Conservation (phyloP, 2,329 filamentous ascomycete genomes). For the Ascomycota sp. region DNA sequence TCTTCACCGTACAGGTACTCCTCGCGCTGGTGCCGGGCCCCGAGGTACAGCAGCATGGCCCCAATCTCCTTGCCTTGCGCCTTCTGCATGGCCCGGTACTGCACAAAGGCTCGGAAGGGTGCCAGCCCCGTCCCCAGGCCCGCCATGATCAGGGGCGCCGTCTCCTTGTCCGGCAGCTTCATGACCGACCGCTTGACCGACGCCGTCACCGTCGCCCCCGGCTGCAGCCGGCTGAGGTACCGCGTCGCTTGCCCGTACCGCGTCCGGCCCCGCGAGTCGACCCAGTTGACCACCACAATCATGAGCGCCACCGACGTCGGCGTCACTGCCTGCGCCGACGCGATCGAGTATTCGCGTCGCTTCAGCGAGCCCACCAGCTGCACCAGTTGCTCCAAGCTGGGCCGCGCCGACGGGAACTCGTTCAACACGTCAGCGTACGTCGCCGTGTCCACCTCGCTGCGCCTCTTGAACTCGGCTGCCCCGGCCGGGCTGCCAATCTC, state of each 20-base stretch:
- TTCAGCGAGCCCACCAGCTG: conserved; percentile 81
- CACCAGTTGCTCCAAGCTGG: conserved; percentile 67
- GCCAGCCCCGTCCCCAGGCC: conserved; percentile 94
- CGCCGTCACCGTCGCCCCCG: conserved; percentile 63
- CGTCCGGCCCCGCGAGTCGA: conserved; percentile 65
- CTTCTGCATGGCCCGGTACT: conserved; percentile 95
- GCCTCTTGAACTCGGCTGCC: conserved; percentile 74
- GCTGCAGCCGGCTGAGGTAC: conserved; percentile 56
- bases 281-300: conserved; percentile 94
- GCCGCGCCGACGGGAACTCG: conserved; percentile 76
- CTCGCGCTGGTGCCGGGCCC: conserved; percentile 87
- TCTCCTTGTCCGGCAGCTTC: conserved; percentile 79
- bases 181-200: conserved; percentile 96
- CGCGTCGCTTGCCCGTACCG: conserved; percentile 84
- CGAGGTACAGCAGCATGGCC: conserved; percentile 83
- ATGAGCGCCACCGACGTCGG: conserved; percentile 78
- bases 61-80: conserved; percentile 92
- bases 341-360: conserved; percentile 96
- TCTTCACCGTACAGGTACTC: conserved; percentile 98
- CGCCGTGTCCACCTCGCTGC: conserved; percentile 71
- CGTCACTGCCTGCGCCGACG: conserved; percentile 84
- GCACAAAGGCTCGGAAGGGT: conserved; percentile 96
- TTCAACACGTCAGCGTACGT: conserved; percentile 79
- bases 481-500: conserved; percentile 58
- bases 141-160: conserved; percentile 92